Percentiles rank a stretch among this genome's conserved stretches.
Evolutionary conservation across 2,329 filamentous ascomycete species (phyloP).

Genomic region (Cladophialophora carrionii): DNA sequence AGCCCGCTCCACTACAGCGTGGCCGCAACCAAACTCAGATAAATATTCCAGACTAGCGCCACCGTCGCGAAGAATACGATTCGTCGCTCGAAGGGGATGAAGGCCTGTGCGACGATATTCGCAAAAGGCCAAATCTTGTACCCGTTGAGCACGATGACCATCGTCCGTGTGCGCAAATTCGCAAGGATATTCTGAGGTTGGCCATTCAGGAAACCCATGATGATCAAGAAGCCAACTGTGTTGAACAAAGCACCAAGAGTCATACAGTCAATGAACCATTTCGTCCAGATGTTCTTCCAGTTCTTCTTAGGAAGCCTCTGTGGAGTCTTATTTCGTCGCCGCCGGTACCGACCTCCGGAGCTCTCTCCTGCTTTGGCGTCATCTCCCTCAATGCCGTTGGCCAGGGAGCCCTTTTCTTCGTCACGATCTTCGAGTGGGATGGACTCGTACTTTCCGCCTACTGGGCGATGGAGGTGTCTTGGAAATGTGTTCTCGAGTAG

Average conservation of each 20-base stretch:
- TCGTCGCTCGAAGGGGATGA: slow-evolving; percentile 44
- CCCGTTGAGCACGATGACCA: slow-evolving; percentile 42
- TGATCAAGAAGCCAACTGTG: slow-evolving; percentile 59
- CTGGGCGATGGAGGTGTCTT: slow-evolving; percentile 38
- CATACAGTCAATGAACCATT: slow-evolving; percentile 60
- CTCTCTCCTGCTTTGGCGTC: slow-evolving; percentile 3
- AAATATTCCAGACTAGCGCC: slow-evolving; percentile 45
- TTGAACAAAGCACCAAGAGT: slow-evolving; percentile 61
- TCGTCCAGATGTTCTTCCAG: slow-evolving; percentile 48
- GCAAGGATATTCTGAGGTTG: slow-evolving; percentile 41
- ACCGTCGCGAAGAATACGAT: slow-evolving; percentile 44
- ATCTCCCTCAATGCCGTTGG: slow-evolving; percentile 23
- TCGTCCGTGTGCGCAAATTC: slow-evolving; percentile 40
- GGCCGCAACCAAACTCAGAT: slow-evolving; percentile 36
- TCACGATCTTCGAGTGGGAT: slow-evolving; percentile 26
- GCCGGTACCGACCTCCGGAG: slow-evolving; percentile 2
- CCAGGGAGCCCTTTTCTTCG: slow-evolving; percentile 29
- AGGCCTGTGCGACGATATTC: slow-evolving; percentile 45
- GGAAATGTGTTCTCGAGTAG: slow-evolving; percentile 60
- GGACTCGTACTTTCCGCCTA: slow-evolving; percentile 8
- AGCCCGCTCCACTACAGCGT: slow-evolving; percentile 8
- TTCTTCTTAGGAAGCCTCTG: slow-evolving; percentile 33
- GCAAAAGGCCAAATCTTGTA: slow-evolving; percentile 48
- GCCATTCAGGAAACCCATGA: slow-evolving; percentile 55
- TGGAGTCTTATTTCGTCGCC: slow-evolving; percentile 15